Percentiles rank a stretch among this genome's conserved stretches.
Conservation (phyloP, 164 flowering plant genomes). For the Piper betle region DNA sequence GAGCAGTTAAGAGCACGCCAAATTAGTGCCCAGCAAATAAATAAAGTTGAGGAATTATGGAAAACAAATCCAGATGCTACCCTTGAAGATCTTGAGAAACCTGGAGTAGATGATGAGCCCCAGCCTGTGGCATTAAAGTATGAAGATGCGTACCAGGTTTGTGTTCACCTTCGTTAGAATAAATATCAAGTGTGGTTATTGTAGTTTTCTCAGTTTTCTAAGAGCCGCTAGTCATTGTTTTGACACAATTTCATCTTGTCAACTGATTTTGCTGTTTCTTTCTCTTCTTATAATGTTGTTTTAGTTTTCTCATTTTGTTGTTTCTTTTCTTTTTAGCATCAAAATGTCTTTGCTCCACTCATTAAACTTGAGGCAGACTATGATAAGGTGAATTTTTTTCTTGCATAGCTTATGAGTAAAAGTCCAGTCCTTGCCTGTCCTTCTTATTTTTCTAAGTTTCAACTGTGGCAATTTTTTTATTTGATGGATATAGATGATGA, state of each 20-base stretch:
- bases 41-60: constrained; percentile 98
- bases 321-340: constrained; percentile 55
- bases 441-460: neutral
- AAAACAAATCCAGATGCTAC: constrained; percentile 98
- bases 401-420: neutral
- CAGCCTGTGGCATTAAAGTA: constrained; percentile 93
- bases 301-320: neutral
- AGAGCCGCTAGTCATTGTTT: too few relatives aligned
- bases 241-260: too few relatives aligned
- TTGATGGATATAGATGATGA: constrained; percentile 70
- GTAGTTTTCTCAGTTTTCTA: too few relatives aligned
- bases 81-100: constrained; percentile 97
- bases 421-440: neutral
- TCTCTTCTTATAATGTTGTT: neutral
- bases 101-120: constrained; percentile 99
- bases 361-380: constrained; percentile 99
- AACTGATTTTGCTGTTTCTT: too few relatives aligned
- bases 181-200: too few relatives aligned
- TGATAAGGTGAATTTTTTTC: constrained; percentile 58
- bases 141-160: constrained; percentile 99
- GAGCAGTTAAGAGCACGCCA: constrained; percentile 99
- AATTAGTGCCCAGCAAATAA: constrained; percentile 97
- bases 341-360: constrained; percentile 99
- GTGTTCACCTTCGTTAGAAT: too few relatives aligned
- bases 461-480: neutral